A percentile compares a stretch with the other conserved stretches of the same genome.
Evolutionary conservation across 2,329 filamentous ascomycete genomes (phyloP).

Genomic region (Aspergillus phoenicis): DNA sequence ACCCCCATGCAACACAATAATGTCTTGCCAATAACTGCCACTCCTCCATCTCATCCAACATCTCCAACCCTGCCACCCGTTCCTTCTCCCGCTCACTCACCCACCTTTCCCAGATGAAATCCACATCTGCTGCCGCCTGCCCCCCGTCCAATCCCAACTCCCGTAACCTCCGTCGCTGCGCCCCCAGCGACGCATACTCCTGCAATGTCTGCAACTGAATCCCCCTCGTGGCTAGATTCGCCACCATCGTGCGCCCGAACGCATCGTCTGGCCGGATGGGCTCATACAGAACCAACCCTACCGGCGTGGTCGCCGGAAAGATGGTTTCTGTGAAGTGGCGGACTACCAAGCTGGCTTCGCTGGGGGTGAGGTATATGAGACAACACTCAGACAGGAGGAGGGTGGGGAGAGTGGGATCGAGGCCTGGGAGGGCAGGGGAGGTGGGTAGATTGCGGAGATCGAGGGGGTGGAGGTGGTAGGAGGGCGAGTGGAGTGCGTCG

Average conservation of each 20-base stretch:
- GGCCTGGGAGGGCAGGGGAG: slow-evolving; percentile 18
- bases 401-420: slow-evolving; percentile 66
- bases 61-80: slow-evolving; percentile 76
- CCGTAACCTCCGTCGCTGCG: slow-evolving; percentile 69
- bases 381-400: slow-evolving; percentile 93
- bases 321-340: slow-evolving; percentile 63
- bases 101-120: slow-evolving; percentile 79
- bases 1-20: slow-evolving; percentile 90
- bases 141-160: slow-evolving; percentile 66
- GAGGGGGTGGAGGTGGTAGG: slow-evolving; percentile 62
- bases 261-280: slow-evolving; percentile 80
- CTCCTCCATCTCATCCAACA: slow-evolving; percentile 93
- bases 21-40: slow-evolving; percentile 84
- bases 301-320: slow-evolving; percentile 30
- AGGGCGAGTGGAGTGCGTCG: slow-evolving; percentile 49
- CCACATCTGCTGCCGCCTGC: slow-evolving; percentile 61
- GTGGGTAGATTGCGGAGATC: slow-evolving; percentile 66
- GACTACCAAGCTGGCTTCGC: slow-evolving; percentile 66
- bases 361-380: slow-evolving; percentile 77
- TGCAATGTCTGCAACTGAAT: slow-evolving; percentile 84
- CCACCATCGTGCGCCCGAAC: slow-evolving; percentile 90
- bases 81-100: slow-evolving; percentile 71
- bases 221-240: slow-evolving; percentile 78
- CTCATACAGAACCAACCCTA: slow-evolving; percentile 79
- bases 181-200: slow-evolving; percentile 66